Evolutionary conservation across 768 basidiomycete genomes (phyloP).

Genomic region (Thelephora aurantiotincta): DNA sequence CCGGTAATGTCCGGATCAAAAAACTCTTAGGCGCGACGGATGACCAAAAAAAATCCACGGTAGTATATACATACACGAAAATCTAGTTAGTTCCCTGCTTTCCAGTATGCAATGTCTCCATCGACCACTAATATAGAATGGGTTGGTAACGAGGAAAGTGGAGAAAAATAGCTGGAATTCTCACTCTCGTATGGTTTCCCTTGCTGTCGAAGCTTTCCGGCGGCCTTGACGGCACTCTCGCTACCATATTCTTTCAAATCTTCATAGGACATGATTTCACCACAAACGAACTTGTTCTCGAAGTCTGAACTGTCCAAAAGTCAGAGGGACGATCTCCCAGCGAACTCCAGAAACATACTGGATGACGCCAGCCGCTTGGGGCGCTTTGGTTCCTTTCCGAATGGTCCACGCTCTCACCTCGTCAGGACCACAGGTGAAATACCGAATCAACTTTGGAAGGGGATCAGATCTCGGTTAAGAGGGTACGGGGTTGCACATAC

Average conservation of each 20-base stretch:
- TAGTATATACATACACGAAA: too few species aligned
- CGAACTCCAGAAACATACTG: slow-evolving; percentile 42
- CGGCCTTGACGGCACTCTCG: slow-evolving; percentile 86
- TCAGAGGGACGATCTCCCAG: neutral
- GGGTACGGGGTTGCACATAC: slow-evolving; percentile 25
- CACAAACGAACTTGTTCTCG: slow-evolving; percentile 95
- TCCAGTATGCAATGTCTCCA: slow-evolving; percentile 91
- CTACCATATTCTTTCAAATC: slow-evolving; percentile 88
- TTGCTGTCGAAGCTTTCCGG: slow-evolving; percentile 88
- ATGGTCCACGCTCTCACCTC: slow-evolving; percentile 99
- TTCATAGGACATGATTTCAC: slow-evolving; percentile 88
- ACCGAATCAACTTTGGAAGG: slow-evolving; percentile 61
- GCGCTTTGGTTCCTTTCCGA: slow-evolving; percentile 84
- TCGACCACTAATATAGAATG: slow-evolving; percentile 40
- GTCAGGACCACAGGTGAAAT: slow-evolving; percentile 94
- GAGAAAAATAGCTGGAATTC: slow-evolving; percentile 14
- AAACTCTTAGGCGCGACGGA: too few species aligned
- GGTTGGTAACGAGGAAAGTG: neutral
- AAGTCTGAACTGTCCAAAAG: slow-evolving; percentile 63
- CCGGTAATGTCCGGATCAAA: too few species aligned
- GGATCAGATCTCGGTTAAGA: neutral
- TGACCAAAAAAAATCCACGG: too few species aligned
- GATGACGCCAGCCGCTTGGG: slow-evolving; percentile 95
- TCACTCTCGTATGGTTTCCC: slow-evolving; percentile 93
- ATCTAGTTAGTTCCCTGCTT: slow-evolving; percentile 31